These are phyloP conservation scores for Aspergillus spinulosporus DNA, from an alignment of 2,329 filamentous ascomycete species.

Conservation along the genomic window DNA sequence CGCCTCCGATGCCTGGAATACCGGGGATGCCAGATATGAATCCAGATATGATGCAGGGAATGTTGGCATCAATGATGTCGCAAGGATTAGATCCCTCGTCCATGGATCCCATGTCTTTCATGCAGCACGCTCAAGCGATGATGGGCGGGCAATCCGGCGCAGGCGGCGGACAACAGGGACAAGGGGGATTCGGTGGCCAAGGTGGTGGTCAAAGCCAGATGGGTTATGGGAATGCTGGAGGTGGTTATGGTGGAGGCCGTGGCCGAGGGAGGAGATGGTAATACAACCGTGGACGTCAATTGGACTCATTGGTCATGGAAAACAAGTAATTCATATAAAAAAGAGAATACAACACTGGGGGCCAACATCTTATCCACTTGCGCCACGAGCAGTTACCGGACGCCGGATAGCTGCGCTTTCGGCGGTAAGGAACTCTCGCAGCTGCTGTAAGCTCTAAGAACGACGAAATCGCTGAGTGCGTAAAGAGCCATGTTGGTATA, in stretches of 20 bases:
- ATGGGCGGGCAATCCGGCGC: constrained; percentile 47
- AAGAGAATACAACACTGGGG: background rate
- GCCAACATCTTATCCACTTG: background rate
- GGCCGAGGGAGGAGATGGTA: constrained; percentile 45
- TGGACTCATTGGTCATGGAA: constrained; percentile 17
- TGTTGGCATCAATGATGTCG: constrained; percentile 57
- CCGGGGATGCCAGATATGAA: constrained; percentile 53
- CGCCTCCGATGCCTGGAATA: constrained; percentile 39
- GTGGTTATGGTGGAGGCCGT: constrained; percentile 32
- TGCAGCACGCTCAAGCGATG: constrained; percentile 55
- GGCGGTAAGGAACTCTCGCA: constrained; percentile 7
- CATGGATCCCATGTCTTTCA: constrained; percentile 57
- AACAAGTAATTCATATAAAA: constrained; percentile 21
- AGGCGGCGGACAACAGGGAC: constrained; percentile 36
- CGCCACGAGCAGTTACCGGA: background rate
- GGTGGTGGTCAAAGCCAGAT: constrained; percentile 41
- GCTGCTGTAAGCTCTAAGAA: background rate
- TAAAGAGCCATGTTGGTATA: too few species aligned
- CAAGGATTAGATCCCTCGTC: constrained; percentile 55
- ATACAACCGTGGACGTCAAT: constrained; percentile 7
- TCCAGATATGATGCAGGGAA: constrained; percentile 60
- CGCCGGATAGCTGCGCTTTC: background rate
- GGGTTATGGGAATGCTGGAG: constrained; percentile 45
- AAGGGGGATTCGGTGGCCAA: constrained; percentile 39
- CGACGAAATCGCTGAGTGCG: too few species aligned